Conservation (phyloP, 495 filamentous ascomycete species). For the Copromyces sp. region DNA sequence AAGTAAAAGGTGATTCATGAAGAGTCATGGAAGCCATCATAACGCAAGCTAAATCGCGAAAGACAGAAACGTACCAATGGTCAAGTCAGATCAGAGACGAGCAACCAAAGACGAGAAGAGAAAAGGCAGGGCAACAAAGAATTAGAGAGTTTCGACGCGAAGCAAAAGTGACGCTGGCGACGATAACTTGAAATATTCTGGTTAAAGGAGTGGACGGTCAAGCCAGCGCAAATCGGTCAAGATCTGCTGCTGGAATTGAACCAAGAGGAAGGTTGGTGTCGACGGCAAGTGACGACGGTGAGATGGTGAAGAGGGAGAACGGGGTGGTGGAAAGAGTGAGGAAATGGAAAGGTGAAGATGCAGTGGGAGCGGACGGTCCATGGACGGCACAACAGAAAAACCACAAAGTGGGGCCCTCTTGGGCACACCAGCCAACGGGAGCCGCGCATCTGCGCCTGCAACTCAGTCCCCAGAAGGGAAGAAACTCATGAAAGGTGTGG, state of each 20-base stretch:
- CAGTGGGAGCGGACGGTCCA: neutral
- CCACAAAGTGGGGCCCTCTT: neutral
- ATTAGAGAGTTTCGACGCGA: conserved; percentile 17
- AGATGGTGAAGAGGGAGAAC: conserved; percentile 10
- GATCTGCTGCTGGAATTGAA: conserved; percentile 39
- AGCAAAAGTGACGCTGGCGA: conserved; percentile 13
- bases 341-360: conserved; percentile 10
- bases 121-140: conserved; percentile 11
- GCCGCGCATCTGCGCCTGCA: conserved; percentile 40
- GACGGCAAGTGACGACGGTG: conserved; percentile 12
- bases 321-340: conserved; percentile 8
- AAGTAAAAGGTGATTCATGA: neutral
- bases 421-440: neutral
- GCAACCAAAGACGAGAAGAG: conserved; percentile 9
- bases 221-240: conserved; percentile 37
- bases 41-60: neutral
- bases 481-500: neutral
- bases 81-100: conserved; percentile 7
- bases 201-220: conserved; percentile 44
- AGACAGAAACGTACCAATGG: conserved; percentile 10
- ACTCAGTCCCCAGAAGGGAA: neutral
- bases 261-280: conserved; percentile 27
- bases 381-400: neutral
- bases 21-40: neutral
- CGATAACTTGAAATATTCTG: neutral